Conservation (phyloP, 2,329 filamentous ascomycete species). For the Dactylonectria estremocensis region DNA sequence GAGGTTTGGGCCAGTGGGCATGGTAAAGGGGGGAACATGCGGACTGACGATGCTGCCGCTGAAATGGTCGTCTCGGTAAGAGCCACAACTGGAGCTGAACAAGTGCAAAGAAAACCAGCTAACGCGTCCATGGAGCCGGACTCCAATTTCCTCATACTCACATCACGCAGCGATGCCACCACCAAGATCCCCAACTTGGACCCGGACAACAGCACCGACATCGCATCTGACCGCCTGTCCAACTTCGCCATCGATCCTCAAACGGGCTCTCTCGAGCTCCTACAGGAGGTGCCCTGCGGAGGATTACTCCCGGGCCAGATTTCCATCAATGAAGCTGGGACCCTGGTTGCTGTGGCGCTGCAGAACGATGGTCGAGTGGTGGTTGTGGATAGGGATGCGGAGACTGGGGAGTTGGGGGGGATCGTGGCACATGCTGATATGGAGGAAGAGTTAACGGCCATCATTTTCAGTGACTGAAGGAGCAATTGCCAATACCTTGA, state of each 20-base stretch:
- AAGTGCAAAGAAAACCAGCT: conserved; percentile 7
- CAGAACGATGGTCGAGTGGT: conserved; percentile 74
- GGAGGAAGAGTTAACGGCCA: conserved; percentile 61
- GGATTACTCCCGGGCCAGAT: conserved; percentile 79
- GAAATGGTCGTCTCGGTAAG: conserved; percentile 73
- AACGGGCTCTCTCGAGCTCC: conserved; percentile 69
- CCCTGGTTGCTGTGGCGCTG: conserved; percentile 75
- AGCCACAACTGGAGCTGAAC: conserved; percentile 27
- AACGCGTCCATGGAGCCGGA: conserved; percentile 62
- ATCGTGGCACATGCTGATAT: conserved; percentile 61
- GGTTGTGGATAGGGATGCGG: conserved; percentile 72
- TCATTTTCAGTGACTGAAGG: no score
- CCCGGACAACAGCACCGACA: conserved; percentile 57
- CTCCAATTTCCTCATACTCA: conserved; percentile 75
- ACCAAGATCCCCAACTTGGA: conserved; percentile 65
- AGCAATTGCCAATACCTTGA: no score
- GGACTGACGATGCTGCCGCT: conserved; percentile 62
- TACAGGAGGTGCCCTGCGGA: conserved; percentile 74
- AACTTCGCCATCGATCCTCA: conserved; percentile 69
- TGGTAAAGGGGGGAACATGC: conserved; percentile 59
- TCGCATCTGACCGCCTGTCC: conserved; percentile 75
- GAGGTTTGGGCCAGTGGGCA: conserved; percentile 65
- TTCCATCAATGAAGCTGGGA: conserved; percentile 75
- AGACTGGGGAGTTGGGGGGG: conserved; percentile 69
- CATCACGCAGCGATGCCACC: conserved; percentile 75